Evolutionary conservation across 164 flowering plant genomes (phyloP).

Genomic region (Nelumbo lutea): DNA sequence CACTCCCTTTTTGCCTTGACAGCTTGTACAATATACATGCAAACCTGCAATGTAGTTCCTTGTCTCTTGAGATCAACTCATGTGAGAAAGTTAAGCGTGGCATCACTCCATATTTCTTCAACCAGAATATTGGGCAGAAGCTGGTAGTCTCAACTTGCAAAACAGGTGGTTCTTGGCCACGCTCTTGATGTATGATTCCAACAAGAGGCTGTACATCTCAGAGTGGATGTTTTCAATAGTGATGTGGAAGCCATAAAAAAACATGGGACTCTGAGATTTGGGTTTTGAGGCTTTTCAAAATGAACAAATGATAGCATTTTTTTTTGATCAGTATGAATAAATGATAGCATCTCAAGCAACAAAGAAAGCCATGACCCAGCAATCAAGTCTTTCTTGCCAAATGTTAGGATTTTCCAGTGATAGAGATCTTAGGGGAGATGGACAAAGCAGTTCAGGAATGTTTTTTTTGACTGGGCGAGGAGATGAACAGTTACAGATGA

Average conservation of each 20-base stretch:
- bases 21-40: slow-evolving; percentile 66
- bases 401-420: slow-evolving; percentile 46
- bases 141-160: slow-evolving; percentile 76
- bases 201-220: slow-evolving; percentile 41
- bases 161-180: slow-evolving; percentile 47
- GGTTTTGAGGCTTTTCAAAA: no score
- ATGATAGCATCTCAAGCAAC: no score
- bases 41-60: slow-evolving; percentile 83
- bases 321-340: no score
- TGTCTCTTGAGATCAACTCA: slow-evolving; percentile 81
- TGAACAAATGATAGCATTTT: no score
- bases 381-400: slow-evolving; percentile 12
- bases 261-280: no score
- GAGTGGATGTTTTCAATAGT: no score
- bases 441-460: slow-evolving; percentile 19
- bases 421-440: slow-evolving; percentile 65
- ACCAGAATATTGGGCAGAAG: slow-evolving; percentile 79
- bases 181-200: slow-evolving; percentile 25
- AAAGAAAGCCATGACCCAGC: no score
- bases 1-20: slow-evolving; percentile 44
- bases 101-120: slow-evolving; percentile 22
- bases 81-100: slow-evolving; percentile 86
- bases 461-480: no score
- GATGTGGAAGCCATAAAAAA: no score
- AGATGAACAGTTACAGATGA: no score